Evolutionary conservation across 1,284 basidiomycete species (phyloP).

Genomic region (Austroboletus niveus): DNA sequence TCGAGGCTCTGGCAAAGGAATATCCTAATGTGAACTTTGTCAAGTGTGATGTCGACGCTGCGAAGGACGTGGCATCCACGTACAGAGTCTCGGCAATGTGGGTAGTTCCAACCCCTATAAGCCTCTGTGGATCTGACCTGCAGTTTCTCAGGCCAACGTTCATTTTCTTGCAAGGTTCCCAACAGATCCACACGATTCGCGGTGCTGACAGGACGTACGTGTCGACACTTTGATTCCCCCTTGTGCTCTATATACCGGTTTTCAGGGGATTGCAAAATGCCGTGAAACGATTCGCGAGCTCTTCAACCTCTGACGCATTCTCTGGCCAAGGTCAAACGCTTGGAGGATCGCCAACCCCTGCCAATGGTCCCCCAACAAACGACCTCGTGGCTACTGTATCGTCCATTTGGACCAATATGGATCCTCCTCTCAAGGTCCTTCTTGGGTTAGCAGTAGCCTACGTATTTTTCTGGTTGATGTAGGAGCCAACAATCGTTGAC

Average conservation of each 20-base stretch:
- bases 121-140: neutral
- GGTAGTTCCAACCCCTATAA: conserved; percentile 17
- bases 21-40: conserved; percentile 70
- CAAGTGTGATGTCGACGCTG: conserved; percentile 77
- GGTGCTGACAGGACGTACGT: conserved; percentile 66
- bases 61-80: conserved; percentile 55
- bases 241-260: conserved; percentile 3
- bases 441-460: conserved; percentile 61
- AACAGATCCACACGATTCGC: conserved; percentile 64
- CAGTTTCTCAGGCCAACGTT: conserved; percentile 66
- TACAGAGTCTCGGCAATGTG: conserved; percentile 71
- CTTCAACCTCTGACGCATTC: conserved; percentile 46
- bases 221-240: neutral
- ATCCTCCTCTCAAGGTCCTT: conserved; percentile 65
- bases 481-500: neutral
- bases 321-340: conserved; percentile 72
- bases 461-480: conserved; percentile 59
- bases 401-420: conserved; percentile 42
- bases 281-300: conserved; percentile 48
- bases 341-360: conserved; percentile 40
- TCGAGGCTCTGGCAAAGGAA: conserved; percentile 63
- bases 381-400: conserved; percentile 36
- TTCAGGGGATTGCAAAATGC: conserved; percentile 57
- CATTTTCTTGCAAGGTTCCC: conserved; percentile 66
- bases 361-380: conserved; percentile 23